Conservation (phyloP, 768 basidiomycete genomes). For the Exidia glandulosa region DNA sequence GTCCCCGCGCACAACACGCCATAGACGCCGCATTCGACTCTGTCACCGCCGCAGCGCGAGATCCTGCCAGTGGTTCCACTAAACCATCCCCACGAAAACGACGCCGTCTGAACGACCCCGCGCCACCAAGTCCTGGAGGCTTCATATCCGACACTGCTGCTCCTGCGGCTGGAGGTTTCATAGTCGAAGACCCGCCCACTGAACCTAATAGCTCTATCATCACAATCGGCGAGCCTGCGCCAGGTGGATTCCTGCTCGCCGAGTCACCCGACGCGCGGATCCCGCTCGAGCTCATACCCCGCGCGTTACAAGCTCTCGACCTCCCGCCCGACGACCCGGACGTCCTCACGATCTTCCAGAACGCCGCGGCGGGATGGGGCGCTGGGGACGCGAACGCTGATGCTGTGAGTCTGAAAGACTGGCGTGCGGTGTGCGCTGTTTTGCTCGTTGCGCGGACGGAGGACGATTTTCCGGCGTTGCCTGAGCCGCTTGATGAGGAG, state of each 20-base stretch:
- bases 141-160: neutral
- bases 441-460: constrained; percentile 37
- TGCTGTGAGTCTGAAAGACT: constrained; percentile 53
- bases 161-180: constrained; percentile 21
- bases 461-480: neutral
- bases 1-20: neutral
- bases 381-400: constrained; percentile 17
- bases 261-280: constrained; percentile 25
- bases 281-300: constrained; percentile 44
- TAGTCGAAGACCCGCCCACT: constrained; percentile 12
- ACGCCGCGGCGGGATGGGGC: constrained; percentile 66
- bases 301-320: constrained; percentile 51
- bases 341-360: constrained; percentile 58
- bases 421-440: constrained; percentile 71
- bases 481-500: neutral
- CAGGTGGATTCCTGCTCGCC: constrained; percentile 2
- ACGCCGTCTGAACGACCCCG: neutral
- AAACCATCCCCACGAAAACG: neutral
- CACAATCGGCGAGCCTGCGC: constrained; percentile 5
- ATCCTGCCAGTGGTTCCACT: neutral
- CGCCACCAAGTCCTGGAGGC: neutral
- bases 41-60: neutral
- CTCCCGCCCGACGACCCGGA: constrained; percentile 50
- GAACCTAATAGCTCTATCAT: neutral
- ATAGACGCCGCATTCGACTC: neutral